Evolutionary conservation across 805 yeast genomes (phyloP).

Genomic region (Wickerhamiella nectarea): DNA sequence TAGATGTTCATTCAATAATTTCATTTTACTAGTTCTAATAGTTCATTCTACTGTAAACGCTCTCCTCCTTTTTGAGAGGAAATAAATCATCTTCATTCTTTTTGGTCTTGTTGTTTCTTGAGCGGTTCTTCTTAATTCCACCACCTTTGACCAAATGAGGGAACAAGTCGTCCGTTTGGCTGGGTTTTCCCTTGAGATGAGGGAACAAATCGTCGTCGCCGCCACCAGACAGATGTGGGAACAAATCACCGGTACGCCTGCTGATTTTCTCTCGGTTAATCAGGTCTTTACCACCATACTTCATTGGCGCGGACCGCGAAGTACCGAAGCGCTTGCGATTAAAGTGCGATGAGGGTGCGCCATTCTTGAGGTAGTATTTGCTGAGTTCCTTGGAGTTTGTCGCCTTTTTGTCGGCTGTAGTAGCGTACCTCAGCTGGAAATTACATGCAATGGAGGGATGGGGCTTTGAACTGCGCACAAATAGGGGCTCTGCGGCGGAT

Average conservation of each 20-base stretch:
- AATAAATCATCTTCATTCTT: neutral
- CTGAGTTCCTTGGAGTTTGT: slow-evolving; percentile 45
- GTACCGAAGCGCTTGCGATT: slow-evolving; percentile 20
- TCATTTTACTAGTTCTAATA: too few relatives aligned
- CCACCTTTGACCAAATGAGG: slow-evolving; percentile 23
- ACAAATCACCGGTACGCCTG: neutral
- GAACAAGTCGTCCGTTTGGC: slow-evolving; percentile 26
- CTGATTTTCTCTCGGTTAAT: slow-evolving; percentile 3
- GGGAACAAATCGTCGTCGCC: slow-evolving; percentile 9
- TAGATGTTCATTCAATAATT: too few relatives aligned
- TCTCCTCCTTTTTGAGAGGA: neutral
- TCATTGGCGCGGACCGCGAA: slow-evolving; percentile 18
- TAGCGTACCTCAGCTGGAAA: slow-evolving; percentile 38
- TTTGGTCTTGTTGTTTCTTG: slow-evolving; percentile 8
- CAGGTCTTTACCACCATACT: slow-evolving; percentile 19
- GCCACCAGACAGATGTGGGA: slow-evolving; percentile 13
- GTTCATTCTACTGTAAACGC: slow-evolving; percentile 17
- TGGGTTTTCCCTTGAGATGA: neutral
- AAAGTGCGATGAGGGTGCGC: slow-evolving; percentile 42
- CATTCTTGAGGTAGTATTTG: slow-evolving; percentile 52
- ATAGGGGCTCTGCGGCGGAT: slow-evolving; percentile 12
- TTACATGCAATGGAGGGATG: slow-evolving; percentile 25
- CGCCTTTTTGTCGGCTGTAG: slow-evolving; percentile 41
- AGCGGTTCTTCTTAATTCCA: slow-evolving; percentile 10
- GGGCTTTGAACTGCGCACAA: slow-evolving; percentile 24